phyloP scores from a whole-genome alignment of 305 asterid species.

The Plantago rigida region DNA sequence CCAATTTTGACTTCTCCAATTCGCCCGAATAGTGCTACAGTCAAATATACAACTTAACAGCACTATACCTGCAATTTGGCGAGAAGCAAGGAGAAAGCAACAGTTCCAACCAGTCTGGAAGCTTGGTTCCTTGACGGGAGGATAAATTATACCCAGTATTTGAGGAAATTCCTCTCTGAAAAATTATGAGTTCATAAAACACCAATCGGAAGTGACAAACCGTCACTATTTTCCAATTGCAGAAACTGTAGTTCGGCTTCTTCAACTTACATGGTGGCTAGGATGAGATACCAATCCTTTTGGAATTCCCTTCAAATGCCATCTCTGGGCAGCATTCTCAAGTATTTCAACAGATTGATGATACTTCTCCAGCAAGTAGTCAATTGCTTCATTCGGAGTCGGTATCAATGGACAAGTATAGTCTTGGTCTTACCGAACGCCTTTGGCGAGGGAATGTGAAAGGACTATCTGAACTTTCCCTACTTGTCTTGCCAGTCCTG shows the following conservation, averaged over 20 bases:
- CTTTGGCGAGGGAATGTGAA: conserved; percentile 72
- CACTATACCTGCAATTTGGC: conserved; percentile 20
- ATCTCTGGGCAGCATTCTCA: conserved; percentile 19
- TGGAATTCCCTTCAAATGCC: conserved; percentile 17
- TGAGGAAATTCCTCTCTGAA: conserved; percentile 16
- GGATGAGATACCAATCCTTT: conserved; percentile 27
- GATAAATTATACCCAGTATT: conserved; percentile 13
- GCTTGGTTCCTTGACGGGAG: conserved; percentile 15
- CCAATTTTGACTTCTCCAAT: conserved; percentile 10
- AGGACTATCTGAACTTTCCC: conserved; percentile 80
- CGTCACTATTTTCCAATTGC: conserved; percentile 22
- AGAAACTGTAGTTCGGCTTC: conserved; percentile 30
- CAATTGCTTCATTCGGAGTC: conserved; percentile 57
- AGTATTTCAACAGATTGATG: conserved; percentile 14
- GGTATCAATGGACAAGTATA: conserved; percentile 62
- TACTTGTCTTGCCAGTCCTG: conserved; percentile 45
- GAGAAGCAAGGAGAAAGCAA: conserved; percentile 17
- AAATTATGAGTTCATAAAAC: conserved; percentile 23
- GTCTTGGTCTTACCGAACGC: conserved; percentile 84
- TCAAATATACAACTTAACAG: conserved; percentile 26
- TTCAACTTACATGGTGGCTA: conserved; percentile 29
- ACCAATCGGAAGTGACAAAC: conserved; percentile 29
- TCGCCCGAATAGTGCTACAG: conserved; percentile 21
- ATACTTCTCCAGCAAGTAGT: conserved; percentile 21
- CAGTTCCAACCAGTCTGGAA: conserved; percentile 13